These are phyloP conservation scores for Phytophthora melonis DNA, from an alignment of 352 stramenopile species.

Conservation along the genomic window DNA sequence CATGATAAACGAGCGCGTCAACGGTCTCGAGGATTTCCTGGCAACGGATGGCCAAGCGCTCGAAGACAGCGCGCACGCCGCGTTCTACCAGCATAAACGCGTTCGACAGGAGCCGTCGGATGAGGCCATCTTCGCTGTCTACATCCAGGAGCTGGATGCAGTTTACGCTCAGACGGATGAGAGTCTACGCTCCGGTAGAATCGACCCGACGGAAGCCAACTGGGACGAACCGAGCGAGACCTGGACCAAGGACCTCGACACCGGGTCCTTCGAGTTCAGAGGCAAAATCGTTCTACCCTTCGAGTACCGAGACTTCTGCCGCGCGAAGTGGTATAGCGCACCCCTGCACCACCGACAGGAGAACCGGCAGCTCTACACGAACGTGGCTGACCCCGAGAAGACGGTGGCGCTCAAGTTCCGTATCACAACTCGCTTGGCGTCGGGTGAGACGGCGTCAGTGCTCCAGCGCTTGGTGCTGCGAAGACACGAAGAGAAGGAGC, in stretches of 20 bases:
- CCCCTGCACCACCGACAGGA: not conserved
- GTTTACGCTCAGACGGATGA: slow-evolving; percentile 26
- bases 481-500: not conserved
- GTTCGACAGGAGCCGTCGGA: slow-evolving; percentile 22
- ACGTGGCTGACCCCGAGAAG: not conserved
- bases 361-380: not conserved
- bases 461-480: not conserved
- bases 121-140: slow-evolving; percentile 10
- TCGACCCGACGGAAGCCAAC: slow-evolving; percentile 7
- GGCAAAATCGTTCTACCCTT: slow-evolving; percentile 18
- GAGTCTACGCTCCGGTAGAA: not conserved
- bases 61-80: not conserved
- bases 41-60: not conserved
- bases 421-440: not conserved
- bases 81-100: slow-evolving; percentile 8
- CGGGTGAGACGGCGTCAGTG: not conserved
- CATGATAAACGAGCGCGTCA: slow-evolving; percentile 1
- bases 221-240: slow-evolving; percentile 1
- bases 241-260: slow-evolving; percentile 22
- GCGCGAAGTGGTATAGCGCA: not conserved
- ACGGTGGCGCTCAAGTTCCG: not conserved
- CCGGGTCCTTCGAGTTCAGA: slow-evolving; percentile 19
- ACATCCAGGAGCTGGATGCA: slow-evolving; percentile 2
- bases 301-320: slow-evolving; percentile 8
- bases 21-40: not conserved